These are phyloP conservation scores for Dictyostelium discoideum DNA, from an alignment of 78 protist genomes.

Conservation along the genomic window dicty_2.7 NC_007091.3:2446001-2446500, in stretches of 20 bases:
- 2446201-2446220: constrained; percentile 98
- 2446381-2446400: constrained; percentile 95
- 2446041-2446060: background rate
- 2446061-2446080: background rate
- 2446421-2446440: constrained; percentile 82
- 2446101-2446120: constrained; percentile 9
- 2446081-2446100: background rate
- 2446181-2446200: constrained; percentile 91
- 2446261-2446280: constrained; percentile 86
- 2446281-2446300: constrained; percentile 37
- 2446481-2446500: constrained; percentile 85
- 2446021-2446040: constrained; percentile 10
- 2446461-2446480: constrained; percentile 93
- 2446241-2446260: constrained; percentile 97
- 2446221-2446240: constrained; percentile 87
- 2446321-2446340: constrained; percentile 94
- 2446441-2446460: constrained; percentile 95
- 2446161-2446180: constrained; percentile 93
- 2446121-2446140: background rate
- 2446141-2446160: constrained; percentile 92
- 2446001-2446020: background rate
- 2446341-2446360: constrained; percentile 94
- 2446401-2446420: constrained; percentile 87
- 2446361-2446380: constrained; percentile 98
- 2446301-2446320: constrained; percentile 86